These are phyloP conservation scores for Chalciporus sphaerocephalus DNA, from an alignment of 768 basidiomycete genomes.

Conservation along the genomic window DNA sequence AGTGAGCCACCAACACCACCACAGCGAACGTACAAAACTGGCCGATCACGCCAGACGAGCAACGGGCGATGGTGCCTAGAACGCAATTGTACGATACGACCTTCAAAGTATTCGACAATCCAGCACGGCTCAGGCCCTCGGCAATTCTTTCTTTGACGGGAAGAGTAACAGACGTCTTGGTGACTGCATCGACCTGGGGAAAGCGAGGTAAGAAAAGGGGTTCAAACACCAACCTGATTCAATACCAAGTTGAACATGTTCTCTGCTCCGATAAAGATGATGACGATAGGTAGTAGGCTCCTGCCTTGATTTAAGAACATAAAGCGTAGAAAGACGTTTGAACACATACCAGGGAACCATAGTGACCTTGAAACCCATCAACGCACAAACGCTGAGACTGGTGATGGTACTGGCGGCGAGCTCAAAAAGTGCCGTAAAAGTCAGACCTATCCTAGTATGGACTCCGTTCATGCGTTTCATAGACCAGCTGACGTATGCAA, in stretches of 20 bases:
- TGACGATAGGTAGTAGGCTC: slow-evolving; percentile 88
- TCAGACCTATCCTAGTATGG: slow-evolving; percentile 86
- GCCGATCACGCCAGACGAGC: slow-evolving; percentile 75
- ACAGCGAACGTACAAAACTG: slow-evolving; percentile 94
- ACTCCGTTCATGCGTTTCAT: slow-evolving; percentile 77
- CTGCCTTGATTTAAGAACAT: slow-evolving; percentile 34
- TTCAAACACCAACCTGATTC: slow-evolving; percentile 8
- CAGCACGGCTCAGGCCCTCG: slow-evolving; percentile 81
- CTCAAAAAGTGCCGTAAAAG: slow-evolving; percentile 90
- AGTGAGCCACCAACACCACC: slow-evolving; percentile 92
- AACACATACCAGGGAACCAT: slow-evolving; percentile 79
- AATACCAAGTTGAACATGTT: slow-evolving; percentile 94
- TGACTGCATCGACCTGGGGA: slow-evolving; percentile 75
- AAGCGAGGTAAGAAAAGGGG: slow-evolving; percentile 23
- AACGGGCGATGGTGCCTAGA: slow-evolving; percentile 69
- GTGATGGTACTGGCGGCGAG: slow-evolving; percentile 91
- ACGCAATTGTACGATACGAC: slow-evolving; percentile 83
- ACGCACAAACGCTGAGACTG: slow-evolving; percentile 85
- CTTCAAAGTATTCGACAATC: slow-evolving; percentile 89
- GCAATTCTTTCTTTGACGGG: slow-evolving; percentile 91
- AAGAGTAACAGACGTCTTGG: slow-evolving; percentile 78
- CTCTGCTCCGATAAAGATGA: slow-evolving; percentile 93
- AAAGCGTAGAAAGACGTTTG: neutral
- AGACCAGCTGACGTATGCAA: slow-evolving; percentile 70
- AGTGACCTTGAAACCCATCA: slow-evolving; percentile 83